Base-by-base conservation (phyloP, 2,329 filamentous ascomycete species). In the Penicillium vulpinum region DNA sequence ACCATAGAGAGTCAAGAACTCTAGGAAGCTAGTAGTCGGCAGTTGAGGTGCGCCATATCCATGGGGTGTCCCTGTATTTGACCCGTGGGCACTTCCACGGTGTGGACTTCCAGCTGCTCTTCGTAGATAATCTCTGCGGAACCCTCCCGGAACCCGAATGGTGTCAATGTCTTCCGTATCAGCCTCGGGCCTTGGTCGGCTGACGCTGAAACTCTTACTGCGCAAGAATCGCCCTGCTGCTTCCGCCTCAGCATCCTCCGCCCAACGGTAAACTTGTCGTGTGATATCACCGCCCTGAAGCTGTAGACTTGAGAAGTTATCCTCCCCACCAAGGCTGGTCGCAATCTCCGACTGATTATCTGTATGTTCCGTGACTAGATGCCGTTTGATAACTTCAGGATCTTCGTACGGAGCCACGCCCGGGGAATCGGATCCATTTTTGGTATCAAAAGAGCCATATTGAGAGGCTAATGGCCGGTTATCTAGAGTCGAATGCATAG, bases 251-350 rank as follows among this genome's bases (percentile, higher is more conserved):
- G 89, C 89, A 72, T 95, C 90, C 73, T 97, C 92, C 6, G 92
- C 91, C 91, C 95, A 99, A 66, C 91, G 88, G 80, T 99, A 99
- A 67, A 99, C 96, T 53, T 93, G 91, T 59, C 94, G 83, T 24
- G 93, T 97, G 56, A 97, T 89, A 72, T 99, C 94, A 62, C 94
- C 94, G 58, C 94, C 94, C 72, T 97, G 95, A 45, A 99, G 80
- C 70, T 88, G 88, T 72, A 99, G 76, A 75, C 94, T 97, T 29
- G 92, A 97, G 73, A 99, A 99, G 69, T 96, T 91, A 57, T 94
- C 90, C 6, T 88, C 85, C 59, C 85, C 83, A 16, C 67, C 67
- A 44, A 65, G 29, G 40, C 64, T 69, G 24, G 77, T 65, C 67
- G 75, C 69, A 63, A 71, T 65, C 31, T 68, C 71, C 33, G 69